These are phyloP conservation scores for Mycena kentingensis DNA, from an alignment of 768 basidiomycete species.

Conservation along the genomic window DNA sequence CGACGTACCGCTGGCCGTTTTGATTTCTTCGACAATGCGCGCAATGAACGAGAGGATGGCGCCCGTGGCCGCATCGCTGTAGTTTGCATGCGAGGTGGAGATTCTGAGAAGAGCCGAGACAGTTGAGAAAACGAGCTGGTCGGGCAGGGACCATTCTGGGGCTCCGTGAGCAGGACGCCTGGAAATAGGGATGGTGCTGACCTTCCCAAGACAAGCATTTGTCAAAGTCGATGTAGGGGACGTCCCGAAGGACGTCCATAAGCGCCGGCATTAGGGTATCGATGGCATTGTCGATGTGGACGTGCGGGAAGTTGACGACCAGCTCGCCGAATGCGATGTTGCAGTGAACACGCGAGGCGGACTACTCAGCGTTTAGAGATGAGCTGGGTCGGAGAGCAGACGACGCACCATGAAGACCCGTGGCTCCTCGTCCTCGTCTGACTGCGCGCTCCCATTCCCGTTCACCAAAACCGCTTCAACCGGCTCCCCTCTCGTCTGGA, in stretches of 20 bases:
- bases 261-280: conserved; percentile 60
- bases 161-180: conserved; percentile 1
- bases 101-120: conserved; percentile 74
- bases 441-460: conserved; percentile 25
- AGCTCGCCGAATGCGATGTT: conserved; percentile 85
- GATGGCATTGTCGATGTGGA: conserved; percentile 51
- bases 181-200: conserved; percentile 31
- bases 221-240: conserved; percentile 79
- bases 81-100: conserved; percentile 52
- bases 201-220: conserved; percentile 79
- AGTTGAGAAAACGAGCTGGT: conserved; percentile 80
- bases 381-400: not conserved
- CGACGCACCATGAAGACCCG: conserved; percentile 63
- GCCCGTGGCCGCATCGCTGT: conserved; percentile 51
- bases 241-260: conserved; percentile 67
- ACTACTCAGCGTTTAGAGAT: conserved; percentile 39
- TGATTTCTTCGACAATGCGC: conserved; percentile 57
- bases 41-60: conserved; percentile 65
- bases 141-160: conserved; percentile 85
- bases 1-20: conserved; percentile 53
- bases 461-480: conserved; percentile 27
- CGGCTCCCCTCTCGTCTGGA: conserved; percentile 43
- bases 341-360: conserved; percentile 72
- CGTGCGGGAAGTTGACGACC: conserved; percentile 61
- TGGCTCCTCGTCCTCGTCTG: conserved; percentile 31